These are phyloP conservation scores for Epicoccum sorghinum DNA, from an alignment of 2,329 filamentous ascomycete species.

Conservation along the genomic window DNA sequence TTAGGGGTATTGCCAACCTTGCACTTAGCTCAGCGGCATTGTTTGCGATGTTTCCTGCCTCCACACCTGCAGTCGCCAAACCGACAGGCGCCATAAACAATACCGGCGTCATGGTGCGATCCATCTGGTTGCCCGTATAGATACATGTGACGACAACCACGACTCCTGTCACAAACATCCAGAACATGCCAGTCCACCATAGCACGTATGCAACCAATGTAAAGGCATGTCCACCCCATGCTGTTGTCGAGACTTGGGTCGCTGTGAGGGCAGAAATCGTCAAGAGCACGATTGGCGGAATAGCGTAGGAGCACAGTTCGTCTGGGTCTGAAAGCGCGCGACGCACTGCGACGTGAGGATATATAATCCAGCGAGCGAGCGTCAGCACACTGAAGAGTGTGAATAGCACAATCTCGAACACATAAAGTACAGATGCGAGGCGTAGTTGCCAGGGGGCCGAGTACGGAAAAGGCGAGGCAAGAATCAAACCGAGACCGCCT, in stretches of 20 bases:
- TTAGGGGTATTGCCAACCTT: constrained; percentile 6
- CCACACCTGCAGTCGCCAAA: constrained; percentile 5
- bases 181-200: constrained; percentile 12
- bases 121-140: constrained; percentile 11
- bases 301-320: constrained; percentile 12
- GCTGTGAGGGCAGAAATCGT: constrained; percentile 11
- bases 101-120: constrained; percentile 12
- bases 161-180: constrained; percentile 10
- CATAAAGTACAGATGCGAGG: constrained; percentile 8
- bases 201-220: constrained; percentile 10
- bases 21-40: constrained; percentile 5
- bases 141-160: constrained; percentile 10
- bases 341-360: constrained; percentile 9
- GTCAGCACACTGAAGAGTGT: not conserved
- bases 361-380: constrained; percentile 7
- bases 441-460: constrained; percentile 10
- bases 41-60: constrained; percentile 5
- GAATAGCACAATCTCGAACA: constrained; percentile 7
- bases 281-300: constrained; percentile 9
- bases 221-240: constrained; percentile 11
- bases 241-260: constrained; percentile 2
- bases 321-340: constrained; percentile 9
- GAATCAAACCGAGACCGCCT: constrained; percentile 9
- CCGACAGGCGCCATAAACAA: constrained; percentile 13
- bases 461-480: constrained; percentile 10